Evolutionary conservation across 805 yeast species (phyloP).

Genomic region (Starmerella vaccinii): DNA sequence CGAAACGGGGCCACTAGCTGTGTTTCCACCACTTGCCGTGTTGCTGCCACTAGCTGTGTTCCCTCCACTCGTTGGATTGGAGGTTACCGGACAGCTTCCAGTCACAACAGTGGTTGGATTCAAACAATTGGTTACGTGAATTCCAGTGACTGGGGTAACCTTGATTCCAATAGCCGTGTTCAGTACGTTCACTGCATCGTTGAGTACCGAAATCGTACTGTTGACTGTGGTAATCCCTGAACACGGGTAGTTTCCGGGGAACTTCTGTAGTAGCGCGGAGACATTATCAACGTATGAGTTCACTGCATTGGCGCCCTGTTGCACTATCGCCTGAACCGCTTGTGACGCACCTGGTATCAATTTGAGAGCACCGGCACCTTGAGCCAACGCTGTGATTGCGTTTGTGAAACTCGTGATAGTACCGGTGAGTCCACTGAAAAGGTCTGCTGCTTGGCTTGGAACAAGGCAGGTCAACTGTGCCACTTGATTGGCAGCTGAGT

Average conservation of each 20-base stretch:
- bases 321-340: background rate
- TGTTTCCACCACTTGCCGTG: too few species aligned
- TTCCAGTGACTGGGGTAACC: background rate
- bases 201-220: background rate
- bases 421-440: background rate
- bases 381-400: background rate
- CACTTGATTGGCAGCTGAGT: background rate
- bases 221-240: background rate
- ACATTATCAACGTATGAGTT: background rate
- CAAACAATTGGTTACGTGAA: background rate
- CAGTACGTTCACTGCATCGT: background rate
- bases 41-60: too few species aligned
- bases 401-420: background rate
- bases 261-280: background rate
- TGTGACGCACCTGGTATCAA: background rate
- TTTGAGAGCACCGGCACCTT: background rate
- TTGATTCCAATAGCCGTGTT: background rate
- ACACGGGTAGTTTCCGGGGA: constrained; percentile 2
- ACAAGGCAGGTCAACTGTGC: background rate
- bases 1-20: too few species aligned
- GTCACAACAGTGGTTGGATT: background rate
- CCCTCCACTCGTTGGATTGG: too few species aligned
- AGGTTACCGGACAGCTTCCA: background rate
- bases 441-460: background rate
- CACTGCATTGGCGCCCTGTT: background rate